Percentiles rank a stretch among this genome's conserved stretches.
Evolutionary conservation across 1,284 basidiomycete species (phyloP).

Genomic region (Cryptococcus deneoformans): DNA sequence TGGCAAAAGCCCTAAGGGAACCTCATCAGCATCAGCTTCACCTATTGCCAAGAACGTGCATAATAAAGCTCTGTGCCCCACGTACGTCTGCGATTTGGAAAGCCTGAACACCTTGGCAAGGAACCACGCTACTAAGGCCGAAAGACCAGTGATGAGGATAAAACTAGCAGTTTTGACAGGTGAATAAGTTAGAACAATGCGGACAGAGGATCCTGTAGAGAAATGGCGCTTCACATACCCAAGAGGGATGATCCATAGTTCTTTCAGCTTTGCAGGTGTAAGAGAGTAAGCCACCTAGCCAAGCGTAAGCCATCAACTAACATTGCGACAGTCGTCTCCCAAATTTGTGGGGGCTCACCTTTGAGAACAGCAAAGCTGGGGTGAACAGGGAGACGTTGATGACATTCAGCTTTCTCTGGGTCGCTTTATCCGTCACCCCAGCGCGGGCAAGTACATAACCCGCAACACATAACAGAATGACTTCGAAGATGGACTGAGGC

Average conservation of each 20-base stretch:
- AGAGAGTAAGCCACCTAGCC: conserved; percentile 49
- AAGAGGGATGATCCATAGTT: conserved; percentile 89
- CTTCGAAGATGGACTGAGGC: conserved; percentile 77
- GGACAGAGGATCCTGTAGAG: neutral
- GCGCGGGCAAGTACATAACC: conserved; percentile 77
- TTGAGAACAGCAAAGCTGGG: conserved; percentile 86
- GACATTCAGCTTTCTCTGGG: conserved; percentile 67
- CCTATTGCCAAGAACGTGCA: neutral
- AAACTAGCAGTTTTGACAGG: conserved; percentile 52
- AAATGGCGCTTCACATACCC: conserved; percentile 54
- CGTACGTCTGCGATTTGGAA: conserved; percentile 49
- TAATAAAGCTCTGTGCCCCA: neutral
- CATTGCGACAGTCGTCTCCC: neutral
- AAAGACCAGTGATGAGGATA: conserved; percentile 64
- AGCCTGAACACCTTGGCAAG: conserved; percentile 48
- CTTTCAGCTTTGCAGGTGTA: conserved; percentile 67
- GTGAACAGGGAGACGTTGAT: conserved; percentile 76
- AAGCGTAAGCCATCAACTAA: neutral
- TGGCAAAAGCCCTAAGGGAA: conserved; percentile 66
- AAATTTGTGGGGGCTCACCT: conserved; percentile 63
- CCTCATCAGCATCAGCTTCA: neutral
- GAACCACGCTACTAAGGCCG: conserved; percentile 51
- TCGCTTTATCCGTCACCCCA: conserved; percentile 82
- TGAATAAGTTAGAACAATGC: neutral
- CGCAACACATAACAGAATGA: conserved; percentile 79